Evolutionary conservation across 2,329 filamentous ascomycete genomes (phyloP).

Genomic region (Botrytis paeoniae): DNA sequence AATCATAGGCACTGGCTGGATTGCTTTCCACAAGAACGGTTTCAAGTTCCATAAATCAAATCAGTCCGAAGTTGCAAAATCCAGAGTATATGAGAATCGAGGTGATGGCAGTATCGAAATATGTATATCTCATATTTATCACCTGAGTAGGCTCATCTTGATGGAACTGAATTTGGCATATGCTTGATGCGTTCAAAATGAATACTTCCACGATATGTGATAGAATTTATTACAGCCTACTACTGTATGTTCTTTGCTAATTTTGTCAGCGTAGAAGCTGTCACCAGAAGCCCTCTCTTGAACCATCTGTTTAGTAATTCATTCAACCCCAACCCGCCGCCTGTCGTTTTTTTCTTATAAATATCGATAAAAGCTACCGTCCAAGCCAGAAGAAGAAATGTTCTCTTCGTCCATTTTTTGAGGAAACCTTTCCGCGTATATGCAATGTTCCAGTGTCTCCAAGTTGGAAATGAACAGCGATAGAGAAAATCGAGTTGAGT

Average conservation of each 20-base stretch:
- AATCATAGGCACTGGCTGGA: neutral
- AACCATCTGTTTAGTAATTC: neutral
- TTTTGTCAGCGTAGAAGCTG: neutral
- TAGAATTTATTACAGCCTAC: neutral
- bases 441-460: constrained; percentile 51
- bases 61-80: neutral
- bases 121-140: too few species aligned
- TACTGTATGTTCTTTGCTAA: neutral
- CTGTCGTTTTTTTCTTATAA: neutral
- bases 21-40: neutral
- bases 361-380: neutral
- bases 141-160: neutral
- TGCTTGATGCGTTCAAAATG: neutral
- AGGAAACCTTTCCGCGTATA: constrained; percentile 48
- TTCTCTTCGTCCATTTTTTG: constrained; percentile 32
- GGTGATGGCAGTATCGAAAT: neutral
- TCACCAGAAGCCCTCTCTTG: neutral
- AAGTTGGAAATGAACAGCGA: constrained; percentile 51
- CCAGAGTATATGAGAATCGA: too few species aligned
- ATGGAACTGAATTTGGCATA: neutral
- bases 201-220: neutral
- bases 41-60: neutral
- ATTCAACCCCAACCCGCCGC: neutral
- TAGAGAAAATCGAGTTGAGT: constrained; percentile 50
- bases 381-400: neutral